phyloP scores from a whole-genome alignment of 2,329 filamentous ascomycete species.

The Cladobotryum mycophilum region DNA sequence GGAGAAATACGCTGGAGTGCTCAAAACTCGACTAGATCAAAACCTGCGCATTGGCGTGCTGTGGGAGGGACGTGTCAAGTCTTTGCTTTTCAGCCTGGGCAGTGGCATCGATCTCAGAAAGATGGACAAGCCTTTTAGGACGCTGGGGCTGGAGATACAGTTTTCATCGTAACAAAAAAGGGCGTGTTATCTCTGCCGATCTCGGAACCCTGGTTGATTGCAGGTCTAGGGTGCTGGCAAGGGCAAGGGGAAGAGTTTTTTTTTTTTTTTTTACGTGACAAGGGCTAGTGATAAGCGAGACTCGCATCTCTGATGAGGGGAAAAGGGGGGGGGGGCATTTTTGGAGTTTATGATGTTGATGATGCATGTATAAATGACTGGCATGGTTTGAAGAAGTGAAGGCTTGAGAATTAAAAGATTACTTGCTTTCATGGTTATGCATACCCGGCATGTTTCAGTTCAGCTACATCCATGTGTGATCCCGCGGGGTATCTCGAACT shows the following conservation, averaged over 20 bases:
- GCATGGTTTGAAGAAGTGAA: too few species aligned
- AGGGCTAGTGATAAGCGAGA: too few species aligned
- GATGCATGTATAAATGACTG: too few species aligned
- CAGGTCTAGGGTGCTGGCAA: not conserved
- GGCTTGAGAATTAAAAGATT: too few species aligned
- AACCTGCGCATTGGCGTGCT: slow-evolving; percentile 77
- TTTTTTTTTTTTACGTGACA: not conserved
- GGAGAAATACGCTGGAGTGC: slow-evolving; percentile 72
- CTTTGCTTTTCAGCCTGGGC: slow-evolving; percentile 84
- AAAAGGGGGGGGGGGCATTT: too few species aligned
- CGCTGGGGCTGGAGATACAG: slow-evolving; percentile 71
- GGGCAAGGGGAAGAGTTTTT: not conserved
- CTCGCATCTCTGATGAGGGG: too few species aligned
- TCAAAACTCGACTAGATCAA: slow-evolving; percentile 88
- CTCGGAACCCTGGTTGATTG: not conserved
- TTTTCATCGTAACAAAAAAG: slow-evolving; percentile 61
- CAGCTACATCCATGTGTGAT: too few species aligned
- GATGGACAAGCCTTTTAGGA: slow-evolving; percentile 69
- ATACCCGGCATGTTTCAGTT: too few species aligned
- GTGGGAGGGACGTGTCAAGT: slow-evolving; percentile 92
- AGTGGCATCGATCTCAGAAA: slow-evolving; percentile 75
- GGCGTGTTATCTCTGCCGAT: not conserved
- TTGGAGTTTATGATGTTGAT: too few species aligned
- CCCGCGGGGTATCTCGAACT: too few species aligned
- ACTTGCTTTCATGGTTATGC: too few species aligned